Percentiles rank a stretch among this genome's conserved stretches.
These are phyloP conservation scores for Linanthus parryae DNA, from an alignment of 148 eudicot species.

Conservation along the genomic window DNA sequence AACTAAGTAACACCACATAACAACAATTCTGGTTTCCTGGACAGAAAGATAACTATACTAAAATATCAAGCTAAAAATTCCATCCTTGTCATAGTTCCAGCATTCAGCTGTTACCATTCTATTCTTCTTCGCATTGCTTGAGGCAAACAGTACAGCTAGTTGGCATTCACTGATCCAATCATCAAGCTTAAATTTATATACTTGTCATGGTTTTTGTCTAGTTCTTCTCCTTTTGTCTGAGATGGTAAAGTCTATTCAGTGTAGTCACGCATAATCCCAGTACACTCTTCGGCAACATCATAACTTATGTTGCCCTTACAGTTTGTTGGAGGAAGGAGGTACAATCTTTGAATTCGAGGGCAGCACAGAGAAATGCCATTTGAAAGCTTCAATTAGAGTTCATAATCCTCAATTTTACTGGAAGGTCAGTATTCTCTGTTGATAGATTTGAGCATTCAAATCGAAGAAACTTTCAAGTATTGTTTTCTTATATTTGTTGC, in stretches of 20 bases:
- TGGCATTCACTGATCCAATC: neutral
- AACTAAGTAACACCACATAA: no score
- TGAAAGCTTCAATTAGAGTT: slow-evolving; percentile 50
- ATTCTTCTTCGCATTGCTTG: no score
- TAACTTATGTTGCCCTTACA: slow-evolving; percentile 7
- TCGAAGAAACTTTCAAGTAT: neutral
- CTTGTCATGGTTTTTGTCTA: neutral
- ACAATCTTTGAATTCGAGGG: slow-evolving; percentile 62
- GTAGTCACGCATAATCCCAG: neutral
- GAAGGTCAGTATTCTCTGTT: slow-evolving; percentile 50
- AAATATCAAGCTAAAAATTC: no score
- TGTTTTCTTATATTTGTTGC: neutral
- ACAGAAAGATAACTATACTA: no score
- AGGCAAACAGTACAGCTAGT: no score
- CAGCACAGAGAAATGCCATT: slow-evolving; percentile 31
- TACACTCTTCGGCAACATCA: neutral
- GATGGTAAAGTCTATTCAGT: no score
- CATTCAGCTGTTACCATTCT: no score
- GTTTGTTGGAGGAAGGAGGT: slow-evolving; percentile 87
- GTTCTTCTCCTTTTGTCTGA: neutral
- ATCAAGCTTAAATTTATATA: no score
- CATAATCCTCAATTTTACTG: slow-evolving; percentile 85
- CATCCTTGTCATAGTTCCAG: no score
- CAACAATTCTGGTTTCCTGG: no score
- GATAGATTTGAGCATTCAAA: neutral